Evolutionary conservation across 129 eudicot species (phyloP).

Genomic region (Pittosporum tobira): DNA sequence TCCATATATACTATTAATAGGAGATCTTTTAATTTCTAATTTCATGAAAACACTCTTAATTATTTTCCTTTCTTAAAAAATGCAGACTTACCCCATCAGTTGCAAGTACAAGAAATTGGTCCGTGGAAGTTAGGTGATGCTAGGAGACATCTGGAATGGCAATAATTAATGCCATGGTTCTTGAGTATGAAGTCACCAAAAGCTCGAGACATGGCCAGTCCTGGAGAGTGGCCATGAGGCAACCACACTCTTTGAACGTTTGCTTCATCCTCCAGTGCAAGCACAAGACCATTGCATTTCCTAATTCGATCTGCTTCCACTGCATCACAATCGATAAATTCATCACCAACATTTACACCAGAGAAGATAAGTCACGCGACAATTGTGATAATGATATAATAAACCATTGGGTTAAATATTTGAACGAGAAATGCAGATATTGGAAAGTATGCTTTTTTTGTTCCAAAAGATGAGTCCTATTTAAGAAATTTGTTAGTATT

Average conservation of each 20-base stretch:
- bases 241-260: constrained; percentile 81
- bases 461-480: no score
- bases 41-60: no score
- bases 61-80: no score
- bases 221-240: constrained; percentile 70
- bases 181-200: constrained; percentile 87
- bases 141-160: constrained; percentile 59
- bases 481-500: no score
- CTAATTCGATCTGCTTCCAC: constrained; percentile 82
- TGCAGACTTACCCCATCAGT: constrained; percentile 67
- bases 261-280: constrained; percentile 63
- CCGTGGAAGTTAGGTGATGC: constrained; percentile 43
- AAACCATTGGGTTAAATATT: no score
- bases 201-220: constrained; percentile 93
- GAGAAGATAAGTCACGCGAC: no score
- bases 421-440: no score
- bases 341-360: no score
- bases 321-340: constrained; percentile 26
- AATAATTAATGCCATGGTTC: constrained; percentile 56
- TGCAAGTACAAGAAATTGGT: constrained; percentile 78
- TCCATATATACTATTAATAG: no score
- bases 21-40: no score
- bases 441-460: no score
- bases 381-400: no score
- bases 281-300: constrained; percentile 59